Percentiles rank a stretch among this genome's conserved stretches.
Evolutionary conservation across 2,329 filamentous ascomycete genomes (phyloP).

Genomic region (Atkinsonella hypoxylon): DNA sequence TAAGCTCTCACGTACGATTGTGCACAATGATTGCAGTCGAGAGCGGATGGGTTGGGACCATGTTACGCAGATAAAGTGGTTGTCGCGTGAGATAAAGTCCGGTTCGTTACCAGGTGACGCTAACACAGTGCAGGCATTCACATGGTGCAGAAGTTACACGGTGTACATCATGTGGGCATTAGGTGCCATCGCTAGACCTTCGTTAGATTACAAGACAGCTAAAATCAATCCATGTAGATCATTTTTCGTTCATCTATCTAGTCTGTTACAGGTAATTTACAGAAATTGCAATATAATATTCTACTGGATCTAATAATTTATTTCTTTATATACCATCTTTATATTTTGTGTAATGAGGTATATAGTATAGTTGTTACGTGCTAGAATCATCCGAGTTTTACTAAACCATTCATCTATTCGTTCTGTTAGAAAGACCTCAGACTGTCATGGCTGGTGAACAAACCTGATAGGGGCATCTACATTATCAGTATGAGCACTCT

Average conservation of each 20-base stretch:
- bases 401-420: too few species aligned
- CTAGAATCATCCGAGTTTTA: too few species aligned
- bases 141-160: neutral
- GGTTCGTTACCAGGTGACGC: neutral
- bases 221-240: too few species aligned
- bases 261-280: too few species aligned
- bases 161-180: neutral
- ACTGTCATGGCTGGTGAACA: neutral
- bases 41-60: neutral
- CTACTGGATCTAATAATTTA: too few species aligned
- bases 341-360: too few species aligned
- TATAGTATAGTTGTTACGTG: too few species aligned
- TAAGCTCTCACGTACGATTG: neutral
- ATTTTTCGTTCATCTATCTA: too few species aligned
- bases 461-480: neutral
- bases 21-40: neutral
- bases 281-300: too few species aligned
- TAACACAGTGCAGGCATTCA: neutral
- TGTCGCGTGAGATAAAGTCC: neutral
- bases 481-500: slow-evolving; percentile 5
- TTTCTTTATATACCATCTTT: too few species aligned
- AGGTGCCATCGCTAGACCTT: too few species aligned
- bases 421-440: neutral
- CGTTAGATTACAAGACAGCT: too few species aligned
- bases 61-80: neutral